Conservation (phyloP, 2,329 filamentous ascomycete species). For the Trichophyton equinum region DNA sequence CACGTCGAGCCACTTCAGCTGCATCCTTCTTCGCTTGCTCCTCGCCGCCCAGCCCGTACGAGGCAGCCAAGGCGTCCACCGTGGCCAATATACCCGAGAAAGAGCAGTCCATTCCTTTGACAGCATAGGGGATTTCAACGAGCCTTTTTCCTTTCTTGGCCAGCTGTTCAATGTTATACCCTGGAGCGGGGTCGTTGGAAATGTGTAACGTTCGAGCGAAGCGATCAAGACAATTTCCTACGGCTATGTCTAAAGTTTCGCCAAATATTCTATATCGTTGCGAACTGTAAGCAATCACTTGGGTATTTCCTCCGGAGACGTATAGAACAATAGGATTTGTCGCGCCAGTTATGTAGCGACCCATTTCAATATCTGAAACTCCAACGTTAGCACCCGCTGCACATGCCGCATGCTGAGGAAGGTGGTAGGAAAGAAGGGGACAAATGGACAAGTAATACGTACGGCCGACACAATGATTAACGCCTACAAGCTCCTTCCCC, state of each 20-base stretch:
- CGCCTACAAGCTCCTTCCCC: conserved; percentile 77
- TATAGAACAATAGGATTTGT: conserved; percentile 89
- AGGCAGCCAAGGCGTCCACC: conserved; percentile 63
- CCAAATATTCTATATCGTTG: conserved; percentile 96
- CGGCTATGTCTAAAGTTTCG: conserved; percentile 92
- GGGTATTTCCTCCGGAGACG: conserved; percentile 89
- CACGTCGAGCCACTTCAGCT: conserved; percentile 1
- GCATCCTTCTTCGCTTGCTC: conserved; percentile 41
- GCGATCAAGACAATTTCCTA: conserved; percentile 92
- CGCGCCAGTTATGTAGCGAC: conserved; percentile 78
- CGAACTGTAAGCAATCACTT: conserved; percentile 93
- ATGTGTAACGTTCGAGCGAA: conserved; percentile 87
- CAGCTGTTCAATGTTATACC: conserved; percentile 95
- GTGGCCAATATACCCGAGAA: conserved; percentile 84
- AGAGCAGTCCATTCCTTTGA: conserved; percentile 97
- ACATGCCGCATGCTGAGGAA: not conserved
- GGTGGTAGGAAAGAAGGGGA: not conserved
- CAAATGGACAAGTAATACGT: conserved; percentile 18
- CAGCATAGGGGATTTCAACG: conserved; percentile 82
- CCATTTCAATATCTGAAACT: conserved; percentile 79
- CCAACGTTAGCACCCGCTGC: not conserved
- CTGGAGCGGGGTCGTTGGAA: conserved; percentile 88
- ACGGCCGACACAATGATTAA: conserved; percentile 94
- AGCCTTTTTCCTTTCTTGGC: conserved; percentile 61
- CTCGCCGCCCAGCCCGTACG: conserved; percentile 26